Base-by-base conservation (phyloP, 1,139 yeast genomes). In the Magnusiomyces magnusii region DNA sequence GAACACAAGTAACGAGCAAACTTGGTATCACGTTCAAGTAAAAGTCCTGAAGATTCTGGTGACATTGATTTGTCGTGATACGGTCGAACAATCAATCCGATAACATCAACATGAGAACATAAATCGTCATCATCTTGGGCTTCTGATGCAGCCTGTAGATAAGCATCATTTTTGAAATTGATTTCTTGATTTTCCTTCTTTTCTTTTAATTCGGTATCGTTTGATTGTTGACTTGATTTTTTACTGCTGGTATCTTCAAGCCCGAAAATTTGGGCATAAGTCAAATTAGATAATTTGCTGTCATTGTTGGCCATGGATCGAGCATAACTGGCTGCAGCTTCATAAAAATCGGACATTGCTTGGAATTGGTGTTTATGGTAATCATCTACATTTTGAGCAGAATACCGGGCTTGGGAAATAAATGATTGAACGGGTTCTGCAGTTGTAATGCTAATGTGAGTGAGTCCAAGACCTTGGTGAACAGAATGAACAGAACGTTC, bases 1-100 rank as follows among this genome's bases (percentile, higher is more conserved):
- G 70, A 66, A 61, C 72, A 69, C n/a, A 69, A 60, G 53, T 66
- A 66, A 42, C 64, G 61, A n/a, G 66, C 71, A 47, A 67, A 66
- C 47, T 64, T 61, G 47, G 65, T 68, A 56, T 69, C 71, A 25
- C 71, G 62, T 39, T 61, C 57, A 1, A 69, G 62, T 47, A 66
- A 57, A 13, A 56, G 49, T 19, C 69, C 69, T 0, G 70, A 67
- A 9, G 61, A 59, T 5, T 58, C 59, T 19, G 66, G 62, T 15
- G 63, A 59, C 27, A 63, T 56, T 2, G 67, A 66, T 2, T 67
- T 57, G 57, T 66, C 63, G 62, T 67, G 68, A 56, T 58, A 69
- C 1, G 72, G 71, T 56, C 68, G 69, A 9, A 65, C 64, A 7
- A 64, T 65, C 9, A 69, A 61, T 7, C 71, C 69, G 19, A 69